Evolutionary conservation across 805 yeast genomes (phyloP).

Genomic region (Yamadazyma insecticola): DNA sequence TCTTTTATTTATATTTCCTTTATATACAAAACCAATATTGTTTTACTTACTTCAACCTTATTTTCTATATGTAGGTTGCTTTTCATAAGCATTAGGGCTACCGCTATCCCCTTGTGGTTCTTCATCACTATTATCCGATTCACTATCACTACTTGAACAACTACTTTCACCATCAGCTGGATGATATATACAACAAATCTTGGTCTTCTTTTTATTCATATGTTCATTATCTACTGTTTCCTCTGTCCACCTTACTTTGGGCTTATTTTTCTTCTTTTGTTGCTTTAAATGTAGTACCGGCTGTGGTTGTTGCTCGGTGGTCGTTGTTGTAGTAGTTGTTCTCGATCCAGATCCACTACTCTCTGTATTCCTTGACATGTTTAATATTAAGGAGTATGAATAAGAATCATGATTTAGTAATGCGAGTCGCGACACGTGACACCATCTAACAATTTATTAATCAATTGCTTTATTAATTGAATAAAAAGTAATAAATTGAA

Average conservation of each 20-base stretch:
- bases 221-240: slow-evolving; percentile 88
- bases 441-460: too few relatives aligned
- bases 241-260: slow-evolving; percentile 76
- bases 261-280: slow-evolving; percentile 24
- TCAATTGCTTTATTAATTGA: too few relatives aligned
- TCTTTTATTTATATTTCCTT: too few relatives aligned
- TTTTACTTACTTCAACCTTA: too few relatives aligned
- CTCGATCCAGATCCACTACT: neutral
- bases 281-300: slow-evolving; percentile 7
- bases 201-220: slow-evolving; percentile 83
- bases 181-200: slow-evolving; percentile 85
- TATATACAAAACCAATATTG: too few relatives aligned
- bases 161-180: slow-evolving; percentile 56
- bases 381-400: too few relatives aligned
- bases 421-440: too few relatives aligned
- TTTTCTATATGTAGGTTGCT: slow-evolving; percentile 62
- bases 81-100: slow-evolving; percentile 83
- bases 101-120: slow-evolving; percentile 5
- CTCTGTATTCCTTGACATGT: neutral
- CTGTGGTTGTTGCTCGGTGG: slow-evolving; percentile 1
- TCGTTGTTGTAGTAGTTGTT: neutral
- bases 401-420: too few relatives aligned
- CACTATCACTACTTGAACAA: slow-evolving; percentile 28
- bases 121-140: slow-evolving; percentile 16
- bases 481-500: too few relatives aligned